phyloP scores from a whole-genome alignment of 2,329 filamentous ascomycete genomes.

The Aspergillus hiratsukae region DNA sequence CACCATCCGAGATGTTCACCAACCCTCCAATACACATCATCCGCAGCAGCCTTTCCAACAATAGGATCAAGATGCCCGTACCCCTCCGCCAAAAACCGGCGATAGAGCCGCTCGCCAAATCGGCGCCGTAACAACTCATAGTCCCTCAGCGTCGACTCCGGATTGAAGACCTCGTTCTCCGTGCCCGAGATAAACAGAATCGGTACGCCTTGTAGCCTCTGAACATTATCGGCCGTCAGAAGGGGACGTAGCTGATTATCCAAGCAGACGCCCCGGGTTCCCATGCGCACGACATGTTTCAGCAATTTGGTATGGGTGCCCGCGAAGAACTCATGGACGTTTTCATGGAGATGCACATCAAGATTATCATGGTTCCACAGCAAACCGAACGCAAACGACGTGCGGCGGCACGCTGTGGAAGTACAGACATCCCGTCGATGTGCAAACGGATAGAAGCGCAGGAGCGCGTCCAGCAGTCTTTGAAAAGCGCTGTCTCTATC shows the following conservation, averaged over 20 bases:
- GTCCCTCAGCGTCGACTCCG: too few relatives aligned
- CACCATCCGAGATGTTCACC: too few relatives aligned
- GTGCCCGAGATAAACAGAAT: conserved; percentile 3
- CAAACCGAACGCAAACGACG: conserved; percentile 31
- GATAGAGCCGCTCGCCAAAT: too few relatives aligned
- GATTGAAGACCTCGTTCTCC: conserved; percentile 1
- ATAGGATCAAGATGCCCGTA: too few relatives aligned
- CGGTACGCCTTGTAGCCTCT: background rate
- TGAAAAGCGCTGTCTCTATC: conserved; percentile 8
- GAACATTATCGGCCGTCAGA: conserved; percentile 1
- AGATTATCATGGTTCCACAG: conserved; percentile 35
- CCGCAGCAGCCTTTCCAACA: too few relatives aligned
- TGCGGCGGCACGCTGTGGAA: conserved; percentile 29
- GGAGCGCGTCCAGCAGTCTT: conserved; percentile 14
- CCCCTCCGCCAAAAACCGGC: too few relatives aligned
- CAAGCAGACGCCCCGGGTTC: background rate
- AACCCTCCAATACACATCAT: too few relatives aligned
- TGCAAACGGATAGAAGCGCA: conserved; percentile 33
- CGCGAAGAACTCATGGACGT: conserved; percentile 22
- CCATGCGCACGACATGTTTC: conserved; percentile 17
- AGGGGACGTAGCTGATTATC: conserved; percentile 1
- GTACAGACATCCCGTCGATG: conserved; percentile 25
- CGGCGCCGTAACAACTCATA: too few relatives aligned
- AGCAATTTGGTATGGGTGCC: conserved; percentile 28
- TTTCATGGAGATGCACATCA: conserved; percentile 27